Percentiles rank a stretch among this genome's conserved stretches.
Conservation (phyloP, 331 rosid species). For the Acacia pycnantha region DNA sequence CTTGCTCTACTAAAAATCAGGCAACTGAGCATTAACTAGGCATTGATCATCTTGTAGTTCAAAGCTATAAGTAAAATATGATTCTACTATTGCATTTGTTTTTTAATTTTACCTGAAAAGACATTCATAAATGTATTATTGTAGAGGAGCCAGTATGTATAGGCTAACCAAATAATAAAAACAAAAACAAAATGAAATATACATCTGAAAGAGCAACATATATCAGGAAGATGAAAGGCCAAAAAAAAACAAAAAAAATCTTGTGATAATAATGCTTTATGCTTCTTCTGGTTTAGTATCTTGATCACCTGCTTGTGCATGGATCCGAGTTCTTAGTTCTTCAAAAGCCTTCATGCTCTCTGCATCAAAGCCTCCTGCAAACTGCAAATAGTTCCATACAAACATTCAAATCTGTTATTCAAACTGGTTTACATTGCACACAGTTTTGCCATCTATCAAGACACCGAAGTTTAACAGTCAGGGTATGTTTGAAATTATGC, state of each 20-base stretch:
- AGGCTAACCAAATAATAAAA: constrained; percentile 29
- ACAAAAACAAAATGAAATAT: constrained; percentile 27
- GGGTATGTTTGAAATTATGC: background rate
- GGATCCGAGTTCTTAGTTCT: constrained; percentile 69
- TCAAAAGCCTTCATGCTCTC: constrained; percentile 93
- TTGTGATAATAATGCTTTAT: constrained; percentile 17
- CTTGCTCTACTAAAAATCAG: background rate
- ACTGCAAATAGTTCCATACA: constrained; percentile 50
- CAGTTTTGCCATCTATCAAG: background rate
- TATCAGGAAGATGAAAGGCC: background rate
- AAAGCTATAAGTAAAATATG: background rate
- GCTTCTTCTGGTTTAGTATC: constrained; percentile 48
- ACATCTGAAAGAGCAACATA: constrained; percentile 29
- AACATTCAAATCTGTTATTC: background rate
- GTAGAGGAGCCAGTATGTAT: constrained; percentile 18
- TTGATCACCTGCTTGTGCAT: constrained; percentile 31
- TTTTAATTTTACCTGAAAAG: background rate
- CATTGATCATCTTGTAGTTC: background rate
- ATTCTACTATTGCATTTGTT: background rate
- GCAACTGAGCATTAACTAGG: background rate
- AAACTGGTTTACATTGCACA: background rate
- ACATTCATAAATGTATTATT: constrained; percentile 19
- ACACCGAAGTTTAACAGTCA: background rate
- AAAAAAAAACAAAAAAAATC: background rate
- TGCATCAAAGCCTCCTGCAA: constrained; percentile 89